Evolutionary conservation across 768 basidiomycete species (phyloP), one percentile per base, ranked within the genome.

Genomic region (Cystobasidiopsis lactophilus): DNA sequence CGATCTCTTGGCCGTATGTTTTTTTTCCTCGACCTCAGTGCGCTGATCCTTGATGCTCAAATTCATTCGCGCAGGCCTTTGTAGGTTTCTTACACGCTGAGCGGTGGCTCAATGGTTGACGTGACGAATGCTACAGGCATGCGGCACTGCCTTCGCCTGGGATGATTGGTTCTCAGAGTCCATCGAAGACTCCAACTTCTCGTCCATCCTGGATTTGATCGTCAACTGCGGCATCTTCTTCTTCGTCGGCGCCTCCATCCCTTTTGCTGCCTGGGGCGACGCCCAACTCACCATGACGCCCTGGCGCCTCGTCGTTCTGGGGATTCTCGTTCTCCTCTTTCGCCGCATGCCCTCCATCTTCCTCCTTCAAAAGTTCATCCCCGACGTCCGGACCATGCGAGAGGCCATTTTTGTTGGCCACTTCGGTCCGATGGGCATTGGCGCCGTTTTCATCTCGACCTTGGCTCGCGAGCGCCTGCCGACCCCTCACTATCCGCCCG

Each of bases 361-460:
- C 24, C 77, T 75, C 0, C 65, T 89, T 38, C 93, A 91, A 69
- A 78, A 71, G 62, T 95, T 80, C 75, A 91, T 96, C 54, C 93
- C 93, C 0, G 91, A 98, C 63, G 75, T 96, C 60, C 93, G 91
- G 70, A 95, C 82, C 0, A 75, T 88, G 56, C 73, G 85, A 41
- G 93, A 98, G 67, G 91, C 93, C 0, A 58, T 89, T 3, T 98
- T 98, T 67, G 80, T 77, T 38, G 93, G 93, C 0, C 89, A 95
- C 69, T 98, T 95, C 65, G 91, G 86, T 13, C 82, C 85, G 72
- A 88, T 93, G 82, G 89, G 89, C 49, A 86, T 93, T 74, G 85
- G 86, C 40, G 91, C 85, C 13, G 73, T 98, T 49, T 98, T 93
- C 71, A 95, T 95, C 55, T 65, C 66, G 2, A 68, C 69, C 7